These are phyloP conservation scores for Gossypium longicalyx DNA, from an alignment of 345 rosid species.

Conservation along the genomic window DNA sequence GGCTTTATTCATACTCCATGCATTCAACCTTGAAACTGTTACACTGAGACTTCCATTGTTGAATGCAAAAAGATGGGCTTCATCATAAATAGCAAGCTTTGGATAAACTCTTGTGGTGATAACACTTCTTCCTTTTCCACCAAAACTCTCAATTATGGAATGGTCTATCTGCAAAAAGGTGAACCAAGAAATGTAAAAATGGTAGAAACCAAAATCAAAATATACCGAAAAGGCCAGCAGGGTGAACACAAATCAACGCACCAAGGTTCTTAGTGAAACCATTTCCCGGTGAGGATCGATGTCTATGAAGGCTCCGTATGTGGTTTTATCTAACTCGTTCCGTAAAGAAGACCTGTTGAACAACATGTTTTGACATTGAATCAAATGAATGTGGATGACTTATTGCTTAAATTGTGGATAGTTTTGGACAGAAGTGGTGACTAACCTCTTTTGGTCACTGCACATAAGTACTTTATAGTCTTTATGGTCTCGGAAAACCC, in stretches of 20 bases:
- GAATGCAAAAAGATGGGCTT: constrained; percentile 13
- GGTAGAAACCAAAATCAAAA: neutral
- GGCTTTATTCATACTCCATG: constrained; percentile 28
- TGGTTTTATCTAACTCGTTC: constrained; percentile 25
- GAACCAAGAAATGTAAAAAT: neutral
- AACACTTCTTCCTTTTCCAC: constrained; percentile 18
- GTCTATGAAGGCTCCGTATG: constrained; percentile 40
- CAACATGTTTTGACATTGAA: constrained; percentile 1
- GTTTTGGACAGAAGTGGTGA: neutral
- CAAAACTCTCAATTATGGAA: constrained; percentile 29
- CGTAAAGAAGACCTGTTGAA: constrained; percentile 45
- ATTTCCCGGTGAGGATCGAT: constrained; percentile 39
- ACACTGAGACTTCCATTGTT: constrained; percentile 19
- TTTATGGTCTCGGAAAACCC: constrained; percentile 34
- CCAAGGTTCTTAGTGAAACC: constrained; percentile 56
- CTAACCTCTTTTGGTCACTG: constrained; percentile 52
- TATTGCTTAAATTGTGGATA: neutral
- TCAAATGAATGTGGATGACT: constrained; percentile 2
- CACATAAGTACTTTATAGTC: constrained; percentile 48
- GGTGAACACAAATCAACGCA: constrained; percentile 19
- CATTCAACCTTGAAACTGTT: constrained; percentile 16
- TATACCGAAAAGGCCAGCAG: neutral
- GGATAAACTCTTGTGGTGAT: constrained; percentile 31
- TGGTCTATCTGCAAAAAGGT: constrained; percentile 28
- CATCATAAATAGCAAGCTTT: constrained; percentile 10